Conservation (phyloP, 306 rosid genomes). For the Oxytropis ochrocephala region DNA sequence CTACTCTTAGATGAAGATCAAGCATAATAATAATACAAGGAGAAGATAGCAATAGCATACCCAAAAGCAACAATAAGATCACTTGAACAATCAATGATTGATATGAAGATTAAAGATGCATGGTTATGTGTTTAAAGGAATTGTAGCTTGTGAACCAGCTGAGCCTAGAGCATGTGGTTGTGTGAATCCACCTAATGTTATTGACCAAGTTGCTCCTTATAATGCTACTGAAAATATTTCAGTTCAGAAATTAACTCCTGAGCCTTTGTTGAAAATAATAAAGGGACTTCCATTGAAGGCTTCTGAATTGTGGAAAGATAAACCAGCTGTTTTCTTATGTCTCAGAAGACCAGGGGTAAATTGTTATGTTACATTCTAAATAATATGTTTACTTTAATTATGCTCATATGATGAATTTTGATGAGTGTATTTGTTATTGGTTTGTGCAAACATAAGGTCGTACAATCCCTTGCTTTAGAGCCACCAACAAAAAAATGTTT, state of each 20-base stretch:
- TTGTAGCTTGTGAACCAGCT: constrained; percentile 61
- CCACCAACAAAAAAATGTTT: too few species aligned
- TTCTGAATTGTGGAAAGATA: constrained; percentile 61
- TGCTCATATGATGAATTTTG: neutral
- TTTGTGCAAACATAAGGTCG: neutral
- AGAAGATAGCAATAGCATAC: constrained; percentile 23
- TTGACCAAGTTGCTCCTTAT: constrained; percentile 63
- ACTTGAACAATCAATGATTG: constrained; percentile 43
- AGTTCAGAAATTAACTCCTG: constrained; percentile 71
- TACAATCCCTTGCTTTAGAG: too few species aligned
- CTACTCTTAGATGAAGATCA: constrained; percentile 25
- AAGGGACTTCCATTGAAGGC: constrained; percentile 85
- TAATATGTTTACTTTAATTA: neutral
- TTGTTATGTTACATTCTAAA: constrained; percentile 7
- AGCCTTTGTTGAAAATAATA: constrained; percentile 58
- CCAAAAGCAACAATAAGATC: constrained; percentile 31
- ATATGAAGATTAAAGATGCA: constrained; percentile 55
- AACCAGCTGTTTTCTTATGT: constrained; percentile 71
- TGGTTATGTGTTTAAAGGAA: constrained; percentile 75
- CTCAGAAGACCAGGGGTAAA: constrained; percentile 93
- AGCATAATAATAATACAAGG: constrained; percentile 21
- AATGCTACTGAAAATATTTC: constrained; percentile 54
- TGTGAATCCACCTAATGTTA: constrained; percentile 52
- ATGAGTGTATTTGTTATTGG: neutral
- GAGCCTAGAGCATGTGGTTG: constrained; percentile 73